Evolutionary conservation across 345 rosid species (phyloP), one percentile per base, ranked within the genome.

Genomic region (Rhodamnia argentea): DNA sequence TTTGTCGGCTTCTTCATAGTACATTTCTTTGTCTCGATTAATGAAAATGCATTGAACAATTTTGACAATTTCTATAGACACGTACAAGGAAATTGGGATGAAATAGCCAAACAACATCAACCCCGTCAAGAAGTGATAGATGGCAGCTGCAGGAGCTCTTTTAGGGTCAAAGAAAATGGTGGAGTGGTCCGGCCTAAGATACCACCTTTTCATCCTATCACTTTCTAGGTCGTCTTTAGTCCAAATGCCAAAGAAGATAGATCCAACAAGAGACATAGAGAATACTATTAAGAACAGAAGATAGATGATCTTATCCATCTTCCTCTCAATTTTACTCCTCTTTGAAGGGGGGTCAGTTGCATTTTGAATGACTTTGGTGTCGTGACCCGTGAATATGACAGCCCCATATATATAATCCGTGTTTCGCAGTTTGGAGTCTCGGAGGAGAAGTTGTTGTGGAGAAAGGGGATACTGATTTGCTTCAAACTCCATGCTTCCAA

Each of bases 281-380:
- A 91, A 91, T 44, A 96, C 89, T 50, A 92, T 74, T 83, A 86
- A 83, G 57, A 96, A 96, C 94, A 94, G 58, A 1, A 96, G 1
- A 89, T 96, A 95, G 87, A 96, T 90, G 59, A 96, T 91, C 76
- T 18, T 89, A 84, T 96, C 98, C 99, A 95, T 95, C 91, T 92
- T 92, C 90, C 57, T 94, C 90, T 96, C 99, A 52, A 95, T 90
- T 88, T 82, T 93, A 90, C 99, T 96, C 93, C 99, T 94, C 92
- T 96, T 96, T 47, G 98, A 95, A 70, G 99, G 99, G 53, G 98
- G 97, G 2, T 85, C 92, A 2, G 94, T 94, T 40, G 98, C 87
- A 89, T 96, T 96, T 82, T 94, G 99, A 55, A 95, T 91, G 52
- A 95, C 99, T 91, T 96, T 96, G 18, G 99, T 96, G 88, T 96